These are phyloP conservation scores for Artemisia argyi DNA, from an alignment of 129 eudicot species.

Conservation along the genomic window DNA sequence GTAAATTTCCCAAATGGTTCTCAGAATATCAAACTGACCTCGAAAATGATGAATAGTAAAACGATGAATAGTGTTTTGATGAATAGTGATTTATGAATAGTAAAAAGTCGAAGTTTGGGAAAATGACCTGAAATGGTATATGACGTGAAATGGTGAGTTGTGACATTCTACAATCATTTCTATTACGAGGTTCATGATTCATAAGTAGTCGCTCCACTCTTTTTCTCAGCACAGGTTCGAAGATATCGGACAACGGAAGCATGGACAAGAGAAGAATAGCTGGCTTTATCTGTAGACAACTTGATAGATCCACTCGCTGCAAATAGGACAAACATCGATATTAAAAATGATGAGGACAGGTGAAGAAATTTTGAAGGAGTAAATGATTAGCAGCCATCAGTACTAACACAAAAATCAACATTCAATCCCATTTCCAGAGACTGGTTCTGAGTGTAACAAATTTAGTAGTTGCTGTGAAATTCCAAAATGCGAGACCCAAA, in stretches of 20 bases:
- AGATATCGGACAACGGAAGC: constrained; percentile 49
- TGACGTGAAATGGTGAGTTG: no score
- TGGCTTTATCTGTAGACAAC: constrained; percentile 67
- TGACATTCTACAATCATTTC: constrained; percentile 25
- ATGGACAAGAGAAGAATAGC: constrained; percentile 55
- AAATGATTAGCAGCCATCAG: background rate
- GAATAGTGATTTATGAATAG: no score
- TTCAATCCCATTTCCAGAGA: background rate
- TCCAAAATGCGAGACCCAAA: background rate
- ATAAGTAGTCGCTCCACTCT: constrained; percentile 27
- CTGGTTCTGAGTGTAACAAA: constrained; percentile 12
- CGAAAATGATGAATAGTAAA: no score
- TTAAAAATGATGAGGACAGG: background rate
- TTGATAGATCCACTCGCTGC: constrained; percentile 79
- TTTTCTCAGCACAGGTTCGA: constrained; percentile 37
- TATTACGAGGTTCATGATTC: constrained; percentile 26
- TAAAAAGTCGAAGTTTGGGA: no score
- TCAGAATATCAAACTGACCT: no score
- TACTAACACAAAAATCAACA: background rate
- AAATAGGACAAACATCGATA: constrained; percentile 23
- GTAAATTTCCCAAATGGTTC: no score
- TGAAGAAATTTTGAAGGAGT: background rate
- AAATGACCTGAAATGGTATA: no score
- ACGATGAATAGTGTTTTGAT: no score
- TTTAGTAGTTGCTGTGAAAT: constrained; percentile 1